Base-by-base conservation (phyloP, 2,329 filamentous ascomycete genomes). In the Penicillium janthinellum region DNA sequence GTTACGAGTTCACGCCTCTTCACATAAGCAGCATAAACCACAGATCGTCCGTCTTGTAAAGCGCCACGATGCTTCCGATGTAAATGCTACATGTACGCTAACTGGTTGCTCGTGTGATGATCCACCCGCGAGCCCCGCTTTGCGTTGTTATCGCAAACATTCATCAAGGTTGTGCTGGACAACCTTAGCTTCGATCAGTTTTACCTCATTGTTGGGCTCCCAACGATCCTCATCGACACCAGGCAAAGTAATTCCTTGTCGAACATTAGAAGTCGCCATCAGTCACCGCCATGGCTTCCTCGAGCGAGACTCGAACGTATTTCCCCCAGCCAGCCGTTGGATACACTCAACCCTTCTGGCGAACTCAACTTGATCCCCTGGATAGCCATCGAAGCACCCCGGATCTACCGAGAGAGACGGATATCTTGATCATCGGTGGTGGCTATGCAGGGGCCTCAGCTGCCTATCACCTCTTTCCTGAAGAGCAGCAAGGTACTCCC, bases 341-440 rank as follows among this genome's bases (percentile, higher is more conserved):
- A 25, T 54, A 54, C 28, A 54, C 51, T 14, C 38, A 54, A 34
- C 22, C 51, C 15, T 54, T 54, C 10, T 54, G 51, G 51, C 51
- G 51, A 25, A 54, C 51, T 3, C n/a, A 54, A n/a, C n/a, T 54
- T 10, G 51, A 54, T 45, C 22, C 25, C 5, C 28, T 54, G 39
- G 51, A 54, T 35, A 54, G 11, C 11, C 15, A 54, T 15, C 51
- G 22, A 5, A 54, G 51, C 34, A 42, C 51, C 15, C 22, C 54
- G 25, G 51, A 69, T 2, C 64, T 82, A 0, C 80, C 79, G 0
- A 34, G 52, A 0, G 56, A 74, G 38, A 70, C 69, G 15, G 80
- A 83, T 31, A 74, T 83, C 41, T 70, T 78, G 6, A 76, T 83
- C 31, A 76, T 83, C 5, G 81, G 81, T 0, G 74, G 78, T 3